phyloP scores from a whole-genome alignment of 2,329 filamentous ascomycete genomes.

The Septoria linicola region DNA sequence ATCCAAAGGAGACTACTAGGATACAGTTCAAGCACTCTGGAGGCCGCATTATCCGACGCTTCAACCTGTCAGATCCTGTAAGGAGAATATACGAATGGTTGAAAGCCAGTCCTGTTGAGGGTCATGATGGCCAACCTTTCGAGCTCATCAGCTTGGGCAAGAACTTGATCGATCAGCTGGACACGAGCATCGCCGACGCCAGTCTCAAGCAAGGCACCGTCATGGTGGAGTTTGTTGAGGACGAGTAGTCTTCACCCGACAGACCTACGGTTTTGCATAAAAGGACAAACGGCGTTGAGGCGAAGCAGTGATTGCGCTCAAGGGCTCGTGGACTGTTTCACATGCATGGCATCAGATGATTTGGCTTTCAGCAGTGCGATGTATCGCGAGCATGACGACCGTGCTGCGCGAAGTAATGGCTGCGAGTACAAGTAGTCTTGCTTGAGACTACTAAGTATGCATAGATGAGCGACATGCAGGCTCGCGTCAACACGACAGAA shows the following conservation, averaged over 20 bases:
- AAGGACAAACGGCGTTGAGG: too few relatives aligned
- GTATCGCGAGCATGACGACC: too few relatives aligned
- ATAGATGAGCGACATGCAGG: too few relatives aligned
- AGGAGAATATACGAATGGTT: slow-evolving; percentile 92
- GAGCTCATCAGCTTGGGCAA: slow-evolving; percentile 86
- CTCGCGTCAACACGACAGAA: too few relatives aligned
- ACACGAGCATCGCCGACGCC: slow-evolving; percentile 71
- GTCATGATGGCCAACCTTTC: slow-evolving; percentile 74
- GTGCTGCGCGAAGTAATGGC: too few relatives aligned
- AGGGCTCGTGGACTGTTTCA: too few relatives aligned
- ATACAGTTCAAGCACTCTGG: slow-evolving; percentile 89
- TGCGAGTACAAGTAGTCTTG: too few relatives aligned
- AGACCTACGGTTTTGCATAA: too few relatives aligned
- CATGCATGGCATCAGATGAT: too few relatives aligned
- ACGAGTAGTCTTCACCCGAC: slow-evolving; percentile 21
- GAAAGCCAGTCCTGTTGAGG: slow-evolving; percentile 81
- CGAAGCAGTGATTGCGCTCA: too few relatives aligned
- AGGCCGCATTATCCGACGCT: slow-evolving; percentile 84
- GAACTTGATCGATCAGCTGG: slow-evolving; percentile 73
- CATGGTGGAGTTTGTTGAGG: slow-evolving; percentile 76
- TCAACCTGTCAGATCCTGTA: slow-evolving; percentile 72
- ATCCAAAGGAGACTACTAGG: slow-evolving; percentile 69
- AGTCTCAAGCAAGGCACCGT: slow-evolving; percentile 90
- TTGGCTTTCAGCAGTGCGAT: too few relatives aligned
- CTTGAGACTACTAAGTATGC: too few relatives aligned